Base-by-base conservation (phyloP, 2,329 filamentous ascomycete species). In the Trichophyton equinum region DNA sequence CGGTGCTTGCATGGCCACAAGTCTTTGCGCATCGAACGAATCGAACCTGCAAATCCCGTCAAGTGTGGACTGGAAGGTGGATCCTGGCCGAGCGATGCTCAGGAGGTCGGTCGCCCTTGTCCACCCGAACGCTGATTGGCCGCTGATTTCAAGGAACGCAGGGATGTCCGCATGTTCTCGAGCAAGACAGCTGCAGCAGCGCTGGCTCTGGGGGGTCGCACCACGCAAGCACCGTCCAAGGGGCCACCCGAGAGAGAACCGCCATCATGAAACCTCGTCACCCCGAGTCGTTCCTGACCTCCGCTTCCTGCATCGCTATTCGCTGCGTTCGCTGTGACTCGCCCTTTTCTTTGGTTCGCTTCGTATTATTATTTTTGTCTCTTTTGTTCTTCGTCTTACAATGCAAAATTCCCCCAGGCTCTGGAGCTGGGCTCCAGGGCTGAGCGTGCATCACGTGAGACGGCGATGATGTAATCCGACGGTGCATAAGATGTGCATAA, bases 131-230 rank as follows among this genome's bases (percentile, higher is more conserved):
- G 15, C 57, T 60, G 57, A 62, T 62, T 62, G 60, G 60, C 57
- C 44, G 33, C 15, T 15, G 0, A 59, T 59, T 62, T 62, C 46
- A 56, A 62, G 60, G 57, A 51, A n/a, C n/a, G 57, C 60, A 59
- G 57, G 60, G 60, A 60, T 62, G 27, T 42, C 22, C 40, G 33
- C 40, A 53, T 53, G 49, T 53, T 53, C 49, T 53, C 49, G 25
- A 53, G 49, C 49, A 53, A 30, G 49, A 30, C 49, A 33, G 49
- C 25, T 53, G 27, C 49, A 5, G 40, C 40, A 25, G 25, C 22
- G 22, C 49, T 25, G 25, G 22, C 9, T 22, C 22, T n/a, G 30
- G 22, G 22, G 49, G 22, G 49, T 53, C 44, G 49, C 27, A 53
- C 27, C 49, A 53, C 49, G 8, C 18, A 33, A 44, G n/a, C 40